Percentiles rank a stretch among this genome's conserved stretches.
Evolutionary conservation across 2,329 filamentous ascomycete genomes (phyloP).

Genomic region (Pyrenophora tritici-repentis): DNA sequence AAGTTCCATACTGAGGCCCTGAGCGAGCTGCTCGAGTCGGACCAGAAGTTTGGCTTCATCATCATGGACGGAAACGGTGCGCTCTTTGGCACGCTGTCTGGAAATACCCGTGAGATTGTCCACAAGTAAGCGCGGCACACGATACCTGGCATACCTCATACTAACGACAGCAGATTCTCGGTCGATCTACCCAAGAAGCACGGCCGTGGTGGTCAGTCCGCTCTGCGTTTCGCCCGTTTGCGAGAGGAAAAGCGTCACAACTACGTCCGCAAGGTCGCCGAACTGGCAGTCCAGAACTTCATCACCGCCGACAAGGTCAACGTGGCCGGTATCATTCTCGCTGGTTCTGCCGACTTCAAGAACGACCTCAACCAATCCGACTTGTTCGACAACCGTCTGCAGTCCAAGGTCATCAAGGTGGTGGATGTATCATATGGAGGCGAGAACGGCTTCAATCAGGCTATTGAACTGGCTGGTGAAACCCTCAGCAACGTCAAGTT

Average conservation of each 20-base stretch:
- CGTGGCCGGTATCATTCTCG: conserved; percentile 91
- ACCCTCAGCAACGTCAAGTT: conserved; percentile 99
- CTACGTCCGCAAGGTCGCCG: conserved; percentile 98
- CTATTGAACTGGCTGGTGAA: conserved; percentile 92
- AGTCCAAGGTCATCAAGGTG: conserved; percentile 97
- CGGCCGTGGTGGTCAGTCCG: conserved; percentile 99
- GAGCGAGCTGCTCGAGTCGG: conserved; percentile 94
- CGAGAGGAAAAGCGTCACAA: conserved; percentile 99
- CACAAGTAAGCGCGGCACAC: conserved; percentile 67
- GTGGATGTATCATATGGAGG: conserved; percentile 99
- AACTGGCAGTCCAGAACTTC: conserved; percentile 97
- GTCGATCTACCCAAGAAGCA: conserved; percentile 99
- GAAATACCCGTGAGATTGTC: conserved; percentile 93
- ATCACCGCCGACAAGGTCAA: conserved; percentile 99
- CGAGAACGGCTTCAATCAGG: conserved; percentile 99
- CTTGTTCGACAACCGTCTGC: conserved; percentile 90
- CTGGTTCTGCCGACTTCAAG: conserved; percentile 99
- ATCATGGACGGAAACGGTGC: conserved; percentile 99
- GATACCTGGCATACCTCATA: neutral
- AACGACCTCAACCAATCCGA: conserved; percentile 98
- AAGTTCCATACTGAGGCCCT: conserved; percentile 99
- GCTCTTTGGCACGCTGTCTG: conserved; percentile 93
- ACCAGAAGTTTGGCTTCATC: conserved; percentile 99
- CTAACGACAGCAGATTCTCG: conserved; percentile 62
- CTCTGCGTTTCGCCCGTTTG: conserved; percentile 98